Evolutionary conservation across 495 filamentous ascomycete genomes (phyloP).

Genomic region (Penicillium robsamsonii): DNA sequence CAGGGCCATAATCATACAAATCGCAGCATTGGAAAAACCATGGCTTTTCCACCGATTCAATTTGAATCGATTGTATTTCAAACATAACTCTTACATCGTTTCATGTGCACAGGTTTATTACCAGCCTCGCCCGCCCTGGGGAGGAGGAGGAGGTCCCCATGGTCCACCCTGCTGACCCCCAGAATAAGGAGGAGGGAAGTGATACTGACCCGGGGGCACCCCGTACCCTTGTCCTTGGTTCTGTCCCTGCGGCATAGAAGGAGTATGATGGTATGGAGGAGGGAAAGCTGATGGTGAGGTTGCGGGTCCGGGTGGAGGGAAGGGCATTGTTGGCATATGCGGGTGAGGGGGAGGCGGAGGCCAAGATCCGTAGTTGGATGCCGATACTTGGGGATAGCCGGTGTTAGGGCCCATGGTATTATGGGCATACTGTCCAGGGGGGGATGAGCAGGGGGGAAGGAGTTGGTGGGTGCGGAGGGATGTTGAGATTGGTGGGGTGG

Average conservation of each 20-base stretch:
- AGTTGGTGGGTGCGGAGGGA: conserved; percentile 24
- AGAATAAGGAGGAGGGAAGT: conserved; percentile 39
- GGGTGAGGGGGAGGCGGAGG: conserved; percentile 45
- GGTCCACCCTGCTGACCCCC: conserved; percentile 21
- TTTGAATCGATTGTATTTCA: not conserved
- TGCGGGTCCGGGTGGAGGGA: conserved; percentile 21
- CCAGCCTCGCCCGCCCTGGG: conserved; percentile 27
- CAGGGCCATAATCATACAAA: not conserved
- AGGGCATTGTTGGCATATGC: conserved; percentile 24
- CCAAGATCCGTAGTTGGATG: conserved; percentile 53
- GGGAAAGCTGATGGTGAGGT: conserved; percentile 28
- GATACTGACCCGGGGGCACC: conserved; percentile 39
- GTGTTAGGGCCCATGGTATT: conserved; percentile 3
- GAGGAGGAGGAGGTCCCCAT: conserved; percentile 21
- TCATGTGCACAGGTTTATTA: conserved; percentile 14
- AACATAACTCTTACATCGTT: conserved; percentile 1
- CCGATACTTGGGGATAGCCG: conserved; percentile 44
- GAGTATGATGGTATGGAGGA: conserved; percentile 22
- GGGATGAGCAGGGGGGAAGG: conserved; percentile 24
- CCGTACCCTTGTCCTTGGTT: conserved; percentile 24
- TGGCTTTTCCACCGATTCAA: not conserved
- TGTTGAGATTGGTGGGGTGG: conserved; percentile 28
- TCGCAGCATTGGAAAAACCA: not conserved
- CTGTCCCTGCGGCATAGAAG: conserved; percentile 18
- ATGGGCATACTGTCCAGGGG: conserved; percentile 23